A percentile compares a stretch with the other conserved stretches of the same genome.
Conservation (phyloP, 441 rosid genomes). For the Manihot esculenta region DNA sequence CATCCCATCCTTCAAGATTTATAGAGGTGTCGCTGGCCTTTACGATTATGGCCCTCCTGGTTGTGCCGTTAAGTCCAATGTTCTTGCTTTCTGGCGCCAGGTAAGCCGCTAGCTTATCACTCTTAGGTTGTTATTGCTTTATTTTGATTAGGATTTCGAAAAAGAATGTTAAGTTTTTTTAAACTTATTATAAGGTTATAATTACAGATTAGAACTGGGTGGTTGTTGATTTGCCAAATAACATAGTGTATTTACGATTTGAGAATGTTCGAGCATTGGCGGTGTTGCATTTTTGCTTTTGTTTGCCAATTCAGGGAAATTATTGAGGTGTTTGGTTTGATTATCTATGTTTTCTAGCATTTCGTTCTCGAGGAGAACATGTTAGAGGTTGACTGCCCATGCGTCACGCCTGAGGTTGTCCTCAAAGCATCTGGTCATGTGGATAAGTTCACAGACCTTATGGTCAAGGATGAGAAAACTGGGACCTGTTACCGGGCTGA, state of each 20-base stretch:
- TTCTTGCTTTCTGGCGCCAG: conserved; percentile 89
- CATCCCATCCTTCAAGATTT: conserved; percentile 81
- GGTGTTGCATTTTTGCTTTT: neutral
- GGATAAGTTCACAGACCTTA: conserved; percentile 73
- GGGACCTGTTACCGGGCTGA: conserved; percentile 76
- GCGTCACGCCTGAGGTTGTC: conserved; percentile 74
- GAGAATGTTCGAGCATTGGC: neutral
- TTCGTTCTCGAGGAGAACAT: conserved; percentile 78
- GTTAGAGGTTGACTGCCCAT: conserved; percentile 74
- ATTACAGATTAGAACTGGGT: neutral
- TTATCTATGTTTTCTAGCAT: conserved; percentile 39
- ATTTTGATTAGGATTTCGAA: neutral
- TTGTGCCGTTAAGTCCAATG: conserved; percentile 71
- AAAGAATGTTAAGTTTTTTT: neutral
- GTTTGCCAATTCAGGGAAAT: neutral
- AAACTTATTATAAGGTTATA: neutral
- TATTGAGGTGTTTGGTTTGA: conserved; percentile 12
- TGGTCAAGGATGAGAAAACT: conserved; percentile 76
- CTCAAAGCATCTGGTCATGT: conserved; percentile 81
- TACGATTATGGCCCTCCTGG: conserved; percentile 91
- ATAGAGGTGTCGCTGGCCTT: conserved; percentile 84
- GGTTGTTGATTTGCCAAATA: neutral
- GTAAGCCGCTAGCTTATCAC: conserved; percentile 22
- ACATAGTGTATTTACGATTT: neutral
- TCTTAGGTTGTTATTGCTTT: neutral